phyloP scores from a whole-genome alignment of 1,284 basidiomycete genomes.

The Inonotus hispidus region DNA sequence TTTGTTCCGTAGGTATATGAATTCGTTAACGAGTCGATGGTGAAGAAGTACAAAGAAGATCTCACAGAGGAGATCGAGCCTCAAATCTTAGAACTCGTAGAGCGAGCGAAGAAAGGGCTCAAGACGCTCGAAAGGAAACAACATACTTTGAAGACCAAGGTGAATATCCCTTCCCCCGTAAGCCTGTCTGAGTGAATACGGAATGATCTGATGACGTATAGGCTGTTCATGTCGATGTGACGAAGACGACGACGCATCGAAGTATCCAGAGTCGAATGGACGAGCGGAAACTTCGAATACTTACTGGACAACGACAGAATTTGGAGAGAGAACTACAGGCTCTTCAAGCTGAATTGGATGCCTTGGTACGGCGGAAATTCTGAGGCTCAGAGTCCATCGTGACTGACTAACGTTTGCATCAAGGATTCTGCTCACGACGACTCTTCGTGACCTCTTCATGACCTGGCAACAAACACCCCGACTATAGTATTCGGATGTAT shows the following conservation, averaged over 20 bases:
- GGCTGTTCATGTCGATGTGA: slow-evolving; percentile 37
- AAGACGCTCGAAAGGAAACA: slow-evolving; percentile 54
- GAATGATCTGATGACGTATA: too few relatives aligned
- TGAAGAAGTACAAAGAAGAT: slow-evolving; percentile 63
- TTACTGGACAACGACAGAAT: slow-evolving; percentile 57
- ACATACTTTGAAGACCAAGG: slow-evolving; percentile 53
- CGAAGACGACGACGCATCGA: slow-evolving; percentile 40
- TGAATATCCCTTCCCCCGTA: slow-evolving; percentile 27
- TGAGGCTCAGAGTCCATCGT: not conserved
- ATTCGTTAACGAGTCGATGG: slow-evolving; percentile 61
- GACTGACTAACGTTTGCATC: not conserved
- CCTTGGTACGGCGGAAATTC: slow-evolving; percentile 34
- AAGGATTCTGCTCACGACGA: slow-evolving; percentile 8
- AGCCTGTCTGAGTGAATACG: too few relatives aligned
- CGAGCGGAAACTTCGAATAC: slow-evolving; percentile 52
- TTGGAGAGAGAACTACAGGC: slow-evolving; percentile 49
- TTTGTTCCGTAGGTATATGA: slow-evolving; percentile 51
- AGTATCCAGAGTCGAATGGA: slow-evolving; percentile 42
- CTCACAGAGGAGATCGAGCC: slow-evolving; percentile 74
- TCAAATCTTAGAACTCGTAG: slow-evolving; percentile 65
- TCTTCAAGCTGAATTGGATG: slow-evolving; percentile 54
- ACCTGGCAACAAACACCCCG: not conserved
- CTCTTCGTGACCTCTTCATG: slow-evolving; percentile 5
- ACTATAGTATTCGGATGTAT: not conserved
- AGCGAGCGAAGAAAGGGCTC: slow-evolving; percentile 64